These are phyloP conservation scores for Aegilops bicornis DNA, from an alignment of 176 grass and related monocot genomes.

Conservation along the genomic window DNA sequence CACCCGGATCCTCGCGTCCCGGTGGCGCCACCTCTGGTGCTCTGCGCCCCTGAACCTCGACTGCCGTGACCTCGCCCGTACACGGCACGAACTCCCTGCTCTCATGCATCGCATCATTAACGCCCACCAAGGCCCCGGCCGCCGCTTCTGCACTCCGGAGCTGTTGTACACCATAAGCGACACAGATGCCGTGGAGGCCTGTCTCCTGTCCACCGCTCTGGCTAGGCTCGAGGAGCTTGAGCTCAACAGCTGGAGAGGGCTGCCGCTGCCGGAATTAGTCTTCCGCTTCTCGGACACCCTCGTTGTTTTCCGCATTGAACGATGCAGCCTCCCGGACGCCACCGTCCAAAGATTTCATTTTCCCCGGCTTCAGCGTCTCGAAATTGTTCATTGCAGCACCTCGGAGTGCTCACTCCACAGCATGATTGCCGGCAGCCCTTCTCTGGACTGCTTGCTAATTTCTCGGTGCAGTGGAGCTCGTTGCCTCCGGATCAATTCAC, in stretches of 20 bases:
- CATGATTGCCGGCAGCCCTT: neutral
- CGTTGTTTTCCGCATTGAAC: too few relatives aligned
- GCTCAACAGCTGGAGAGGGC: neutral
- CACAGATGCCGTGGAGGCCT: neutral
- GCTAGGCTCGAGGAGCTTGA: neutral
- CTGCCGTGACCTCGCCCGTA: neutral
- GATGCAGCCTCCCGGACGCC: neutral
- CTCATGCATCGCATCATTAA: neutral
- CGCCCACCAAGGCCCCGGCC: neutral
- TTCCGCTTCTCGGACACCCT: constrained; percentile 22
- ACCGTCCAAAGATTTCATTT: neutral
- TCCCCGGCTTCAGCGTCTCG: neutral
- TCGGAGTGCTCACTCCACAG: neutral
- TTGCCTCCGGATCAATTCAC: neutral
- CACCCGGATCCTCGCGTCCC: neutral
- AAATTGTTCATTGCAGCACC: neutral
- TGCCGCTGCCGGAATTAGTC: constrained; percentile 10
- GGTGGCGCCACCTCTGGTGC: neutral
- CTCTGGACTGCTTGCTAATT: neutral
- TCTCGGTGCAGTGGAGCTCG: neutral
- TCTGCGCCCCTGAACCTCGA: neutral
- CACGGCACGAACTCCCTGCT: neutral
- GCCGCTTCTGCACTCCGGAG: neutral
- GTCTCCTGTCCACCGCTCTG: neutral
- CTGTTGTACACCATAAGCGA: too few relatives aligned